phyloP scores from a whole-genome alignment of 2,329 filamentous ascomycete genomes.

The Xylaria sp. region DNA sequence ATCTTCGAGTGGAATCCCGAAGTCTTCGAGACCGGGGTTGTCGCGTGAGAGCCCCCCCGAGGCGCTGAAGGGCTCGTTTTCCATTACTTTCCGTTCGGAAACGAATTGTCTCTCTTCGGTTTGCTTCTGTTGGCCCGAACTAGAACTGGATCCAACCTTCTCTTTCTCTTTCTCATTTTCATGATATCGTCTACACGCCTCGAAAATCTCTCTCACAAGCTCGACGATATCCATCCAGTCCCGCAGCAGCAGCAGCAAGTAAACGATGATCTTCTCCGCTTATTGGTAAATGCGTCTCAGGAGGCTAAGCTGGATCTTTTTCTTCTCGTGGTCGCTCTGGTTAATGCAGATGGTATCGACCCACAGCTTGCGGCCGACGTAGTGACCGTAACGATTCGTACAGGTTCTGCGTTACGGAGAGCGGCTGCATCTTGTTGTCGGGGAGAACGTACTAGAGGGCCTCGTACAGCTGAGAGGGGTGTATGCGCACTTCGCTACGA shows the following conservation, averaged over 20 bases:
- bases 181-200: background rate
- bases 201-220: background rate
- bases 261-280: background rate
- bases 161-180: background rate
- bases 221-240: background rate
- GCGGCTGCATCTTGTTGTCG: background rate
- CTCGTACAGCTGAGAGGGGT: background rate
- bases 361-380: background rate
- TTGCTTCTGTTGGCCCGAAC: background rate
- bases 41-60: background rate
- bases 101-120: background rate
- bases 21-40: background rate
- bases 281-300: background rate
- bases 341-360: background rate
- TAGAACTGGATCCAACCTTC: background rate
- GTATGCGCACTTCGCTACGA: background rate
- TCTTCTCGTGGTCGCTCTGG: background rate
- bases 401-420: background rate
- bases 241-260: background rate
- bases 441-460: background rate
- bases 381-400: background rate
- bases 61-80: background rate
- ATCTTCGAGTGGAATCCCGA: background rate
- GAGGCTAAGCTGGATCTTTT: background rate
- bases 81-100: background rate